Evolutionary conservation across 805 yeast genomes (phyloP).

Genomic region (Saccharomycopsis schoenii): DNA sequence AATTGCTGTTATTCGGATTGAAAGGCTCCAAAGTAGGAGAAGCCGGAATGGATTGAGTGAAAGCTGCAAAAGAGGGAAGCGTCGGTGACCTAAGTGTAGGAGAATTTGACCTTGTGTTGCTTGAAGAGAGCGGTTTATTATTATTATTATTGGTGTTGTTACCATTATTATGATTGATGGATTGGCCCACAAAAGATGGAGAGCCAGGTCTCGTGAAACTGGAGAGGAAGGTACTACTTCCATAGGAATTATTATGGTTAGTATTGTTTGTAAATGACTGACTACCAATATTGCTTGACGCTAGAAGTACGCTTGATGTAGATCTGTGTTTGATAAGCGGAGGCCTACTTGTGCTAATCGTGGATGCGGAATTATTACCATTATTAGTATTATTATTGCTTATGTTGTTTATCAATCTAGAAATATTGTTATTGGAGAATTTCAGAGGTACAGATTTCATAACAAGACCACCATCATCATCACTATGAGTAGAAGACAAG

Average conservation of each 20-base stretch:
- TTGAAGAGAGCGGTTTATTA: neutral
- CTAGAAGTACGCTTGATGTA: neutral
- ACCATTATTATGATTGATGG: neutral
- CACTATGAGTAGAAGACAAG: neutral
- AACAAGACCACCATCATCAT: conserved; percentile 13
- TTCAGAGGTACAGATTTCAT: conserved; percentile 7
- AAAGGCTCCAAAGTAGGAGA: conserved; percentile 12
- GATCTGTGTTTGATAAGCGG: neutral
- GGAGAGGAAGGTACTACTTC: neutral
- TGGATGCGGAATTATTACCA: neutral
- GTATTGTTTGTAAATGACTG: neutral
- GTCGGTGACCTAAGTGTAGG: conserved; percentile 9
- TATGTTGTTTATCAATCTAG: conserved; percentile 1
- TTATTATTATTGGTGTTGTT: neutral
- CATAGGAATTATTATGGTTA: neutral
- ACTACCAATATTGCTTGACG: neutral
- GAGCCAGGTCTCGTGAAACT: conserved; percentile 10
- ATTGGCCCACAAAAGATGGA: conserved; percentile 1
- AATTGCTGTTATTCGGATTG: neutral
- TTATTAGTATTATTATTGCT: neutral
- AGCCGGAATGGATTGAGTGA: conserved; percentile 13
- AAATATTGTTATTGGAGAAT: neutral
- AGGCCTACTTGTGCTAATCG: neutral
- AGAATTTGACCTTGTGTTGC: conserved; percentile 5
- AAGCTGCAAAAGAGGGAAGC: conserved; percentile 12